Conservation (phyloP, 106 monocot species). For the Apostasia shenzhenica region DNA sequence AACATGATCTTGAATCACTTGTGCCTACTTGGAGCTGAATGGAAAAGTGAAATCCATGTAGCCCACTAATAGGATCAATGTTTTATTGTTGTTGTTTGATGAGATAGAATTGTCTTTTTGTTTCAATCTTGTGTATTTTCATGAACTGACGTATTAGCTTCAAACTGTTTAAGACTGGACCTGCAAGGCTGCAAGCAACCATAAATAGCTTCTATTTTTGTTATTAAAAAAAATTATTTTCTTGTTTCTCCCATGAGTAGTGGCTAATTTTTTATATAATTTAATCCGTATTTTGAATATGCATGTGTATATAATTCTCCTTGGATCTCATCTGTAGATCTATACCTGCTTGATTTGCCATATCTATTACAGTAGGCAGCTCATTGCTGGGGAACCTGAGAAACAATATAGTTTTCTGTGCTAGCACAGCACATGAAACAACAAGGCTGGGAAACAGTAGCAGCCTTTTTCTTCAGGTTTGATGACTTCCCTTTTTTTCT, state of each 20-base stretch:
- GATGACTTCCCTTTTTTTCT: neutral
- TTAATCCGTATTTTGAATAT: neutral
- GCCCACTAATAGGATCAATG: too few species aligned
- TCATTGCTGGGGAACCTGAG: slow-evolving; percentile 32
- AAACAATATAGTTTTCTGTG: slow-evolving; percentile 21
- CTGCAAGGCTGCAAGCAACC: too few species aligned
- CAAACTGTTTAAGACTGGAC: too few species aligned
- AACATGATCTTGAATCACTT: too few species aligned
- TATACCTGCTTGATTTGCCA: neutral
- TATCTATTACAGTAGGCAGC: slow-evolving; percentile 19
- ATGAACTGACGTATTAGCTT: too few species aligned
- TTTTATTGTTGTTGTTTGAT: too few species aligned
- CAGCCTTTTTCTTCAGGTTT: slow-evolving; percentile 42
- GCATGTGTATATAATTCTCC: neutral
- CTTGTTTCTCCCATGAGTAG: neutral
- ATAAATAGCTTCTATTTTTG: neutral
- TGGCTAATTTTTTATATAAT: neutral
- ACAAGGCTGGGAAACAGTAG: slow-evolving; percentile 6
- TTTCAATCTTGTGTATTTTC: too few species aligned
- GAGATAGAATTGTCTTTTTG: too few species aligned
- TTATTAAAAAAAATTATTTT: neutral
- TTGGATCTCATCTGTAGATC: too few species aligned
- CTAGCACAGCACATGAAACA: slow-evolving; percentile 10
- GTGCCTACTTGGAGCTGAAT: too few species aligned
- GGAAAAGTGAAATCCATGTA: too few species aligned